Conservation (phyloP, 2,329 filamentous ascomycete genomes). For the Beauveria sp. region DNA sequence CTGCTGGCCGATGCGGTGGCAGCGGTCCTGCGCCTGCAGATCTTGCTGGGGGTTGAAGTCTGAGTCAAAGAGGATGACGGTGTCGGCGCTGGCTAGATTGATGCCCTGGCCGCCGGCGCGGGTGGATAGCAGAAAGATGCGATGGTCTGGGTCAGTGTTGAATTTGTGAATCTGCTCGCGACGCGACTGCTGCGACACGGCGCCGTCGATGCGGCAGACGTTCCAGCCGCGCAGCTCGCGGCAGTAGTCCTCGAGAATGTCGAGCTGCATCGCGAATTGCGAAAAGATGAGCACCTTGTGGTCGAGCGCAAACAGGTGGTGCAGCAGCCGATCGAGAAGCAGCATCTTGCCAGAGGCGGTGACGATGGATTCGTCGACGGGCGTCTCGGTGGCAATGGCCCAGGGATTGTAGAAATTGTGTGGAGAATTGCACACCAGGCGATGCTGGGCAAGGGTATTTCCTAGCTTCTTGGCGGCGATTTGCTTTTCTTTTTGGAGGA, state of each 20-base stretch:
- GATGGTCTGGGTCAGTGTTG: constrained; percentile 56
- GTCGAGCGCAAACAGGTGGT: constrained; percentile 60
- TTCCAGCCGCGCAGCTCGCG: constrained; percentile 67
- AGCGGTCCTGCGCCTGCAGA: constrained; percentile 90
- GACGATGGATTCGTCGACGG: constrained; percentile 72
- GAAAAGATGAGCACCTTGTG: constrained; percentile 96
- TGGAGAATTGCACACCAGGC: constrained; percentile 85
- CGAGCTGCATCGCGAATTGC: constrained; percentile 90
- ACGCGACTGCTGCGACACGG: constrained; percentile 66
- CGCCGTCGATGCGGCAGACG: constrained; percentile 84
- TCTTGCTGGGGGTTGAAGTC: constrained; percentile 98
- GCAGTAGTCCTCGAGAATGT: constrained; percentile 85
- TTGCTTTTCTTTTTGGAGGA: constrained; percentile 54
- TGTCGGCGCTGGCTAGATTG: constrained; percentile 86
- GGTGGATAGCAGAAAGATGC: constrained; percentile 82
- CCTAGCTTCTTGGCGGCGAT: constrained; percentile 87
- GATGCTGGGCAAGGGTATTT: constrained; percentile 86
- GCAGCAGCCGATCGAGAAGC: constrained; percentile 78
- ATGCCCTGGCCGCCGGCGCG: constrained; percentile 92
- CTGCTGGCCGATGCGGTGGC: constrained; percentile 90
- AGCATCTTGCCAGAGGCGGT: constrained; percentile 94
- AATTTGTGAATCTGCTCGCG: constrained; percentile 66
- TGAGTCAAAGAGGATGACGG: constrained; percentile 80
- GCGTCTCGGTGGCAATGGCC: constrained; percentile 47
- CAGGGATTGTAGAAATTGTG: constrained; percentile 98